These are phyloP conservation scores for Westerdykella aurantiaca DNA, from an alignment of 2,329 filamentous ascomycete genomes.

Conservation along the genomic window DNA sequence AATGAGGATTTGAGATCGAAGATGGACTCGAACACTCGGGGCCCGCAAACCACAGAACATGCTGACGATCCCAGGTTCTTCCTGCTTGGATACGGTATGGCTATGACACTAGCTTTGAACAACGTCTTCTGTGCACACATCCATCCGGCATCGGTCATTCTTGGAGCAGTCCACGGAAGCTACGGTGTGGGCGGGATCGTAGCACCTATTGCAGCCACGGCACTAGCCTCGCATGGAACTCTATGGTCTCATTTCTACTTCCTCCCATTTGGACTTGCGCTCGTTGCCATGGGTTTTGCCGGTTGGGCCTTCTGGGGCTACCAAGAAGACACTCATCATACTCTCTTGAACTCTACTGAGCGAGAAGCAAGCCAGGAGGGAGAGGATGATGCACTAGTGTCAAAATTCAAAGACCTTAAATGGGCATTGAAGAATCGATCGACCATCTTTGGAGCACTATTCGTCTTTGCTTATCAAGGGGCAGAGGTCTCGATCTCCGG, in stretches of 20 bases:
- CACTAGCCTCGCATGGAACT: conserved; percentile 57
- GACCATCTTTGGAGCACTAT: conserved; percentile 68
- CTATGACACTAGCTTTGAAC: conserved; percentile 49
- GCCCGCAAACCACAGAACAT: background rate
- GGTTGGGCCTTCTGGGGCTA: conserved; percentile 66
- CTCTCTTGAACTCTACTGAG: conserved; percentile 42
- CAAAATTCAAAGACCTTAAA: conserved; percentile 46
- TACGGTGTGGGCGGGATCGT: conserved; percentile 50
- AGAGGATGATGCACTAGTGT: conserved; percentile 32
- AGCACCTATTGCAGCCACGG: conserved; percentile 69
- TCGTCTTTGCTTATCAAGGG: conserved; percentile 83
- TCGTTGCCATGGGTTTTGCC: conserved; percentile 53
- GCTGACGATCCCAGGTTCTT: conserved; percentile 52
- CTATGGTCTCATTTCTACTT: conserved; percentile 70
- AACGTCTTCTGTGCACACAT: conserved; percentile 54
- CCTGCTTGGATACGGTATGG: conserved; percentile 53
- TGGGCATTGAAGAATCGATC: conserved; percentile 49
- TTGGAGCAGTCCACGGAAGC: conserved; percentile 60
- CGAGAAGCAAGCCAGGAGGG: conserved; percentile 39
- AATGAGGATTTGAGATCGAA: background rate
- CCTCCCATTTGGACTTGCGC: conserved; percentile 55
- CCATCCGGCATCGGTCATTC: conserved; percentile 46
- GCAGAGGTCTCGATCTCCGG: conserved; percentile 78
- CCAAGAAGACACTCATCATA: conserved; percentile 53
- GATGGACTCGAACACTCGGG: background rate